These are phyloP conservation scores for Penicillium coprophilum DNA, from an alignment of 495 filamentous ascomycete species.

Conservation along the genomic window DNA sequence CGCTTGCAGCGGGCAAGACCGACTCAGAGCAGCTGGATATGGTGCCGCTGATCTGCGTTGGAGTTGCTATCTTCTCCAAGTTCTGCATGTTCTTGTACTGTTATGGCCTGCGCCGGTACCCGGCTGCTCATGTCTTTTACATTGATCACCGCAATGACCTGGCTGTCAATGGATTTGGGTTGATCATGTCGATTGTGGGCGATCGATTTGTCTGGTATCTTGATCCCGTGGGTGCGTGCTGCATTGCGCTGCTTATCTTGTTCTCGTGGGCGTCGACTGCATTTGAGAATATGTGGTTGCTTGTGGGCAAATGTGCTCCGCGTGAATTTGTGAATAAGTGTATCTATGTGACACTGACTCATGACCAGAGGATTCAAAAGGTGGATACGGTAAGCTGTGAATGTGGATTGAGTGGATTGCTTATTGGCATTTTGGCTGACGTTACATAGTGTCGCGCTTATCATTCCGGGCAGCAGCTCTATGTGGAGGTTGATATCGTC, in stretches of 20 bases:
- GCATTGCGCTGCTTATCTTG: conserved; percentile 54
- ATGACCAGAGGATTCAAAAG: conserved; percentile 51
- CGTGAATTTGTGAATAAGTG: conserved; percentile 56
- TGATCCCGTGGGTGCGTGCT: conserved; percentile 55
- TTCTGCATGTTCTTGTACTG: conserved; percentile 50
- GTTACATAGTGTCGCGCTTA: conserved; percentile 42
- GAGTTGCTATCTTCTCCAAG: conserved; percentile 45
- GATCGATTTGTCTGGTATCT: conserved; percentile 55
- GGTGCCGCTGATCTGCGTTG: conserved; percentile 52
- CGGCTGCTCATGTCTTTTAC: conserved; percentile 55
- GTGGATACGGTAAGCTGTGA: conserved; percentile 45
- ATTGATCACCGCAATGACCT: conserved; percentile 58
- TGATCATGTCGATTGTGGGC: conserved; percentile 55
- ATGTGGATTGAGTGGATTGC: conserved; percentile 10
- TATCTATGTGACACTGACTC: conserved; percentile 57
- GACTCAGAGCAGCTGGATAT: conserved; percentile 44
- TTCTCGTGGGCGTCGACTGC: conserved; percentile 56
- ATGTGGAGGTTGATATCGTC: conserved; percentile 59
- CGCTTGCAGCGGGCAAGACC: conserved; percentile 39
- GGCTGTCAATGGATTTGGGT: conserved; percentile 53
- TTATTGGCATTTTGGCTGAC: neutral
- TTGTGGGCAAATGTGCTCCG: conserved; percentile 55
- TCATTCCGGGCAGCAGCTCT: conserved; percentile 55
- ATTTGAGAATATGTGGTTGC: conserved; percentile 56
- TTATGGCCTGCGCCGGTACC: conserved; percentile 50